These are phyloP conservation scores for Oenanthe sinensis DNA, from an alignment of 129 eudicot species.

Conservation along the genomic window DNA sequence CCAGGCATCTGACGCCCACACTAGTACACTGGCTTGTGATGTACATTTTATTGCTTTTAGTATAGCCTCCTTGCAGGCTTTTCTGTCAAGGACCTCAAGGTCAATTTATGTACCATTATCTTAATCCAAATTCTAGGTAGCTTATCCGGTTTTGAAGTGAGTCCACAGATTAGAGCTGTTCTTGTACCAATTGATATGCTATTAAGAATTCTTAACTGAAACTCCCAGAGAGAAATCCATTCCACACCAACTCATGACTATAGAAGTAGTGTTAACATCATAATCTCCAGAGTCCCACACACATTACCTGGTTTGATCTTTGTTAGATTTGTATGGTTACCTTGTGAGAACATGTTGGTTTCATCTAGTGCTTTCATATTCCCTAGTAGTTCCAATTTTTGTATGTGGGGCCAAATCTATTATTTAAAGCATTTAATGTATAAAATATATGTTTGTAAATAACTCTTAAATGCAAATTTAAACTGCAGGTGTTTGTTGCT, in stretches of 20 bases:
- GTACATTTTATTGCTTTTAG: not conserved
- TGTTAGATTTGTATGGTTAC: not conserved
- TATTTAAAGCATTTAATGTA: not conserved
- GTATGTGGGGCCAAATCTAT: not conserved
- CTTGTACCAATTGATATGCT: not conserved
- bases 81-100: not conserved
- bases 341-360: not conserved
- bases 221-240: not conserved
- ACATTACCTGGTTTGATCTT: not conserved
- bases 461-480: not conserved
- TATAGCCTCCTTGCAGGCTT: not conserved
- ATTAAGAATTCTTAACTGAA: not conserved
- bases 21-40: not conserved
- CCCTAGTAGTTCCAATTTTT: not conserved
- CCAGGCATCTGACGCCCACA: not conserved
- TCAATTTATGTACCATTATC: not conserved
- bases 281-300: not conserved
- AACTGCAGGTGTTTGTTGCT: constrained; percentile 86
- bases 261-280: not conserved
- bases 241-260: not conserved
- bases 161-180: not conserved
- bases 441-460: not conserved
- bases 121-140: not conserved
- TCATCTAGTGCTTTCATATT: not conserved
- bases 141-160: not conserved